Evolutionary conservation across 1,139 yeast species (phyloP).

Genomic region (Ogataea hybrid): DNA sequence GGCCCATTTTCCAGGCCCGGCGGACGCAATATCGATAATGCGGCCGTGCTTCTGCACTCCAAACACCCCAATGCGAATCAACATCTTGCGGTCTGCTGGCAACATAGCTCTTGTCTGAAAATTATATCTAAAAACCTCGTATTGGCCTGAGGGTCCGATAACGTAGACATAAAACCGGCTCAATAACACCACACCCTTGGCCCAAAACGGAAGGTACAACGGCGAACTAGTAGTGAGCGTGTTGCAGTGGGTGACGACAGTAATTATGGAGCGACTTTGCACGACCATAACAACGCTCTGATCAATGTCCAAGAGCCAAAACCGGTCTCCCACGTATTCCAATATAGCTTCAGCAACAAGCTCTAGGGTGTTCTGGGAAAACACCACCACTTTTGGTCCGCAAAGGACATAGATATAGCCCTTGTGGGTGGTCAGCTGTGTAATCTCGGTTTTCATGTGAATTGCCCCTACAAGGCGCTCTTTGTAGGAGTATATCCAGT

Average conservation of each 20-base stretch:
- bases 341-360: slow-evolving; percentile 3
- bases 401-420: slow-evolving; percentile 5
- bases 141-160: slow-evolving; percentile 22
- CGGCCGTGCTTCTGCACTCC: slow-evolving; percentile 22
- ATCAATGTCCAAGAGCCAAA: slow-evolving; percentile 5
- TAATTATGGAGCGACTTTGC: slow-evolving; percentile 4
- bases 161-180: slow-evolving; percentile 19
- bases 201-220: slow-evolving; percentile 23
- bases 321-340: slow-evolving; percentile 2
- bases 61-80: slow-evolving; percentile 7
- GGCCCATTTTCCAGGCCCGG: slow-evolving; percentile 18
- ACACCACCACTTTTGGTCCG: background rate
- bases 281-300: background rate
- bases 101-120: slow-evolving; percentile 4
- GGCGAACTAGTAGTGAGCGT: slow-evolving; percentile 6
- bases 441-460: background rate
- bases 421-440: background rate
- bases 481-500: slow-evolving; percentile 2
- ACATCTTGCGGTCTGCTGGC: slow-evolving; percentile 11
- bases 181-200: slow-evolving; percentile 20
- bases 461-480: slow-evolving; percentile 5
- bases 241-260: slow-evolving; percentile 4
- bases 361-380: slow-evolving; percentile 4
- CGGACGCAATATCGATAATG: slow-evolving; percentile 13
- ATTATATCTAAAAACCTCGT: slow-evolving; percentile 16